Conservation (phyloP, 2,329 filamentous ascomycete genomes). For the Ceratocystis colombiana region DNA sequence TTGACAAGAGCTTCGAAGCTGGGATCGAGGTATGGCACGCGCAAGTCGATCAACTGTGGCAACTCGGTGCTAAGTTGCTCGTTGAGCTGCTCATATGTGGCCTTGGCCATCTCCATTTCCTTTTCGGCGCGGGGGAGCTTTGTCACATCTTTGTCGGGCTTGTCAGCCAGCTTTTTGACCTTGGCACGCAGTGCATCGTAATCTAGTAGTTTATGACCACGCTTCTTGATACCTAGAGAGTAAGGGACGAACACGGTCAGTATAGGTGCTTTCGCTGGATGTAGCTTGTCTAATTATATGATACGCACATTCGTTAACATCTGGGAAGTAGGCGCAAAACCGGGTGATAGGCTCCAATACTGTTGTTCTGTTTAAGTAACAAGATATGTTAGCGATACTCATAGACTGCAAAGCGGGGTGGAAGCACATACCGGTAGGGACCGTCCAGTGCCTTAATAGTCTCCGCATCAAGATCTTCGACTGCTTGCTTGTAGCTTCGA, state of each 20-base stretch:
- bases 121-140: slow-evolving; percentile 94
- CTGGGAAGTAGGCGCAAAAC: slow-evolving; percentile 97
- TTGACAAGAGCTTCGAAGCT: slow-evolving; percentile 97
- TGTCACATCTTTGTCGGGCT: slow-evolving; percentile 95
- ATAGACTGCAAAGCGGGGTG: neutral
- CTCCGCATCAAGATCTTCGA: slow-evolving; percentile 93
- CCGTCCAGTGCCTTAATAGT: slow-evolving; percentile 97
- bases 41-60: slow-evolving; percentile 89
- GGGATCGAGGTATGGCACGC: slow-evolving; percentile 93
- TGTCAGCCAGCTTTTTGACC: slow-evolving; percentile 94
- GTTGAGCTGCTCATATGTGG: slow-evolving; percentile 91
- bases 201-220: slow-evolving; percentile 94
- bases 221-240: slow-evolving; percentile 83
- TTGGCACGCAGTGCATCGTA: slow-evolving; percentile 93
- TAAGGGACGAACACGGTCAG: neutral
- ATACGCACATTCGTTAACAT: slow-evolving; percentile 83
- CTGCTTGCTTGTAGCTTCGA: slow-evolving; percentile 94
- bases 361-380: slow-evolving; percentile 51
- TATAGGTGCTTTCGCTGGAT: neutral
- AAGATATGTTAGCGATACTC: slow-evolving; percentile 19
- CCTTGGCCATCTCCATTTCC: slow-evolving; percentile 88
- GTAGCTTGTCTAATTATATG: neutral
- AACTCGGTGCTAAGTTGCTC: slow-evolving; percentile 89
- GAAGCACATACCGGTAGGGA: slow-evolving; percentile 59
- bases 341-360: slow-evolving; percentile 91